Conservation (phyloP, 768 basidiomycete genomes). For the Strobilomyces echinocephalus region DNA sequence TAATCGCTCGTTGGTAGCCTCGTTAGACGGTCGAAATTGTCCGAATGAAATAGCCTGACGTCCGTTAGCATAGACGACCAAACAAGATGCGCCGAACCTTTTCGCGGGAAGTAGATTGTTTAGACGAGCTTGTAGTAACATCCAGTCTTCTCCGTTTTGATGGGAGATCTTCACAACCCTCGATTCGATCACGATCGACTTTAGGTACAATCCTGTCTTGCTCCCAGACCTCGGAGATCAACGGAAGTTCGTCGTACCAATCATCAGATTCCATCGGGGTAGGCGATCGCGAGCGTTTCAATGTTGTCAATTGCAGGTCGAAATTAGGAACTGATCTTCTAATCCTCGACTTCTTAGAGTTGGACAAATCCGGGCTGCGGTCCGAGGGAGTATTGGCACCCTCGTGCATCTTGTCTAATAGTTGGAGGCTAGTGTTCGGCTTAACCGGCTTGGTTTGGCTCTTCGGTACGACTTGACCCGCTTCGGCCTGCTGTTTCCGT, state of each 20-base stretch:
- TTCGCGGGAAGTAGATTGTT: not conserved
- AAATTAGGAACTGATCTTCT: constrained; percentile 39
- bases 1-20: constrained; percentile 6
- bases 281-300: constrained; percentile 23
- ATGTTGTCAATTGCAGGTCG: constrained; percentile 43
- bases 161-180: constrained; percentile 16
- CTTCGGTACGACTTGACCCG: not conserved
- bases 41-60: constrained; percentile 1
- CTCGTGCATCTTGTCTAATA: constrained; percentile 42
- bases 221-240: constrained; percentile 29
- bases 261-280: constrained; percentile 13
- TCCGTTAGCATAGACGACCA: constrained; percentile 7
- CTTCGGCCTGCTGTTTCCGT: not conserved
- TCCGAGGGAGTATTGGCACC: constrained; percentile 38
- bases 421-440: constrained; percentile 30
- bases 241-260: constrained; percentile 35
- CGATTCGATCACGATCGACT: constrained; percentile 34
- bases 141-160: constrained; percentile 18
- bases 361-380: constrained; percentile 43
- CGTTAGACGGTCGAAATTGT: not conserved
- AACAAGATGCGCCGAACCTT: constrained; percentile 13
- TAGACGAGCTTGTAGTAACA: not conserved
- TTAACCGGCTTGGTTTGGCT: constrained; percentile 22
- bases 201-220: constrained; percentile 31
- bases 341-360: constrained; percentile 3